Conservation (phyloP, 2,329 filamentous ascomycete genomes). For the Shiraia bambusicola region DNA sequence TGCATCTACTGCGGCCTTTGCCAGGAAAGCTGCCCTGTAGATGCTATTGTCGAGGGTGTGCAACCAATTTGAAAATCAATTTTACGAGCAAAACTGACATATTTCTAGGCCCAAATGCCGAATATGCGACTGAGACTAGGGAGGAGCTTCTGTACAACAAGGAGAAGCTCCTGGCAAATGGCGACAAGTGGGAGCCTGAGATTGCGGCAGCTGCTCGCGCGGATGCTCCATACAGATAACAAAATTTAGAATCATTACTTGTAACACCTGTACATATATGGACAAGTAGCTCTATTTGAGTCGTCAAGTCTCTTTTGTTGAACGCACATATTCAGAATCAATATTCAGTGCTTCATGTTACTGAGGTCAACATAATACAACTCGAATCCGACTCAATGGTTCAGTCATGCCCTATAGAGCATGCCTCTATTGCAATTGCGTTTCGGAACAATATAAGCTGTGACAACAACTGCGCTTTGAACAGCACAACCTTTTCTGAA, state of each 20-base stretch:
- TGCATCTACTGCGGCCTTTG: slow-evolving; percentile 99
- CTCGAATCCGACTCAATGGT: slow-evolving; percentile 4
- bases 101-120: slow-evolving; percentile 63
- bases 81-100: slow-evolving; percentile 16
- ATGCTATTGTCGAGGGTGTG: slow-evolving; percentile 80
- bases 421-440: too few species aligned
- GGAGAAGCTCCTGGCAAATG: slow-evolving; percentile 82
- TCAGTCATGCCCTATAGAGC: slow-evolving; percentile 4
- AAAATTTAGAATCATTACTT: slow-evolving; percentile 7
- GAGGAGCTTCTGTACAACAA: slow-evolving; percentile 98
- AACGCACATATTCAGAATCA: slow-evolving; percentile 9
- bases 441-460: background rate
- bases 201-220: slow-evolving; percentile 88
- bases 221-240: slow-evolving; percentile 72
- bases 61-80: slow-evolving; percentile 6
- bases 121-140: slow-evolving; percentile 75
- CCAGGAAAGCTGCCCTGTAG: slow-evolving; percentile 97
- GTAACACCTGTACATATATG: slow-evolving; percentile 37
- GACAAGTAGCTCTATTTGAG: slow-evolving; percentile 16
- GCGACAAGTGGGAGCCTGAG: slow-evolving; percentile 85
- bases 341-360: background rate
- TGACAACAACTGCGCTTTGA: background rate
- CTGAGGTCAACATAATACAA: background rate
- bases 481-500: slow-evolving; percentile 6
- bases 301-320: slow-evolving; percentile 26